These are phyloP conservation scores for Lentinus tigrinus DNA, from an alignment of 768 basidiomycete species.

Conservation along the genomic window DNA sequence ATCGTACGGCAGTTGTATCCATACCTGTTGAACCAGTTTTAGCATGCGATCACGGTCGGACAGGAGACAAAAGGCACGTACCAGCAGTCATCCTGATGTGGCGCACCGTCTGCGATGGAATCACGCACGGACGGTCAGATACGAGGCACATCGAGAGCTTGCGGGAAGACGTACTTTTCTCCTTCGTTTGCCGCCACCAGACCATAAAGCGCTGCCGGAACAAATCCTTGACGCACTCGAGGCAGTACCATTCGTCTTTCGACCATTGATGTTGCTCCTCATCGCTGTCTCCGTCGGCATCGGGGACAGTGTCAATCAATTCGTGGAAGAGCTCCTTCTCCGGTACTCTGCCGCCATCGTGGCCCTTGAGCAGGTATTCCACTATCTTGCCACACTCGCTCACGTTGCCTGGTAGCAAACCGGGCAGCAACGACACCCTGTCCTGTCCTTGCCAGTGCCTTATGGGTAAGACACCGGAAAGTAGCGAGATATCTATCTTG, in stretches of 20 bases:
- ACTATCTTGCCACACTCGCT: conserved; percentile 7
- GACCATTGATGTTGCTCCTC: conserved; percentile 17
- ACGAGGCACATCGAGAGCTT: not conserved
- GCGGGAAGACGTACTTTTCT: not conserved
- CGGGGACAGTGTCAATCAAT: conserved; percentile 6
- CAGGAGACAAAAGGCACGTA: conserved; percentile 10
- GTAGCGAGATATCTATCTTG: conserved; percentile 16
- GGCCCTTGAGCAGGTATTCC: not conserved
- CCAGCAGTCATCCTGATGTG: conserved; percentile 32
- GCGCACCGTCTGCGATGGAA: conserved; percentile 15
- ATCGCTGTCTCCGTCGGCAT: conserved; percentile 1
- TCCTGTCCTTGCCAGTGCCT: no score
- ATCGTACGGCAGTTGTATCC: conserved; percentile 37
- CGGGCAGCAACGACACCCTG: not conserved
- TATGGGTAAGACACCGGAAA: conserved; percentile 1
- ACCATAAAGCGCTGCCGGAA: conserved; percentile 16
- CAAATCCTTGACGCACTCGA: conserved; percentile 18
- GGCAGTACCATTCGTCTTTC: conserved; percentile 28
- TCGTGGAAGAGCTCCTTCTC: not conserved
- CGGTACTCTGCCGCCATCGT: not conserved
- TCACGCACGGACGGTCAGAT: not conserved
- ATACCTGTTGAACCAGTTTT: conserved; percentile 23
- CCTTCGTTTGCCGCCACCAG: conserved; percentile 22
- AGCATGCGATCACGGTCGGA: not conserved
- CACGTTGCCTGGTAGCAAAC: conserved; percentile 8